Base-by-base conservation (phyloP, 1,284 basidiomycete species). In the Ganoderma sp. region DNA sequence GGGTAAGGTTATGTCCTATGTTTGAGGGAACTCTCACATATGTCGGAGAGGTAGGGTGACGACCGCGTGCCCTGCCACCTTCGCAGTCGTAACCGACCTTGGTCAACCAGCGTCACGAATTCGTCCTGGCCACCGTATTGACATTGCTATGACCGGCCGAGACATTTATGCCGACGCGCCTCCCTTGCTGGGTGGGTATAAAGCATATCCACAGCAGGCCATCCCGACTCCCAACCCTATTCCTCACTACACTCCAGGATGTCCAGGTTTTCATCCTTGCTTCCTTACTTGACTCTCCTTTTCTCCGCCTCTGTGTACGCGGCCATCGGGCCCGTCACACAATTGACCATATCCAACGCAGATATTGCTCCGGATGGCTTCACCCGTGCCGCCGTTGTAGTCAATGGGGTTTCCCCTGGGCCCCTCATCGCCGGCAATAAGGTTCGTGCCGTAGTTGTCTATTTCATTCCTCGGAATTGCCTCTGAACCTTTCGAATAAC, bases 381-480 rank as follows among this genome's bases (percentile, higher is more conserved):
- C 65, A 56, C 65, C 17, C 70, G 65, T 37, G 68, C 72, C n/a
- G 73, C 76, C 14, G 67, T 73, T 15, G 71, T 78, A n/a, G 75
- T 73, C 5, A 71, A 67, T 10, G 76, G 73, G n/a, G 67, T 43
- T 10, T 75, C 75, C 59, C 77, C 77, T 10, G 76, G 73, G 7
- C 77, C 76, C 25, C 54, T 76, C 6, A 76, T 78, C 52, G 62
- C 8, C 25, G 77, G 69, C 9, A 65, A 65, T 45, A 78, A 75
- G 72, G 76, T 76, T 39, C 14, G 50, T 28, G n/a, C 39, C 37
- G 59, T 14, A 25, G 1, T 32, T 32, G 5, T 9, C 12, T 32
- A 32, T 43, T 42, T 45, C 37, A 8, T 61, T 15, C 12, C 45
- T 34, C 3, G 28, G n/a, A 32, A 63, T 3, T 6, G 3, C n/a